Evolutionary conservation across 192 early-diverging fungal genomes (phyloP).

Genomic region (Podila epicladia): DNA sequence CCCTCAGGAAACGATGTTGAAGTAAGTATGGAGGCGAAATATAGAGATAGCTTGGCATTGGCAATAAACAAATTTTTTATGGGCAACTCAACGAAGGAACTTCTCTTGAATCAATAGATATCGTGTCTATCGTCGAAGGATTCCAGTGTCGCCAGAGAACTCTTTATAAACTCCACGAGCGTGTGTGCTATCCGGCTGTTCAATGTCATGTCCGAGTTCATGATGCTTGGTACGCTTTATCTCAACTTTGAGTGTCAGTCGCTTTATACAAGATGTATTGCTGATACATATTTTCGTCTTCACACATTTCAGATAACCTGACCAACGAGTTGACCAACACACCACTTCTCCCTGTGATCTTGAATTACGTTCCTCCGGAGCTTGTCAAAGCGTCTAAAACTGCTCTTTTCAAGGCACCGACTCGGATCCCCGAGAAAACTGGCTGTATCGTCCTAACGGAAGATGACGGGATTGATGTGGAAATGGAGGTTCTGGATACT

Average conservation of each 20-base stretch:
- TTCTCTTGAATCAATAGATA: constrained; percentile 25
- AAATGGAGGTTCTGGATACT: constrained; percentile 41
- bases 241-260: not conserved
- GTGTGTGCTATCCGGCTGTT: constrained; percentile 55
- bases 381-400: constrained; percentile 29
- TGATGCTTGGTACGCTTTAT: constrained; percentile 58
- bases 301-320: constrained; percentile 46
- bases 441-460: constrained; percentile 46
- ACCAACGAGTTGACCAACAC: constrained; percentile 31
- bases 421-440: constrained; percentile 27
- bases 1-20: constrained; percentile 55
- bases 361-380: constrained; percentile 49
- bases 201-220: constrained; percentile 58
- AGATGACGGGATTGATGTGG: constrained; percentile 57
- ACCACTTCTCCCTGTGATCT: constrained; percentile 52
- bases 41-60: not conserved
- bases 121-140: constrained; percentile 54
- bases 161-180: constrained; percentile 7
- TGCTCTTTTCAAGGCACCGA: constrained; percentile 23
- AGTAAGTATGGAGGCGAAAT: constrained; percentile 9
- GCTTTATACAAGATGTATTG: no score
- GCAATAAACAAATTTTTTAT: not conserved
- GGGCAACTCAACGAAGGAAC: no score
- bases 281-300: not conserved
- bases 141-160: constrained; percentile 31